phyloP scores from a whole-genome alignment of 345 rosid species.

The Rhodamnia argentea region DNA sequence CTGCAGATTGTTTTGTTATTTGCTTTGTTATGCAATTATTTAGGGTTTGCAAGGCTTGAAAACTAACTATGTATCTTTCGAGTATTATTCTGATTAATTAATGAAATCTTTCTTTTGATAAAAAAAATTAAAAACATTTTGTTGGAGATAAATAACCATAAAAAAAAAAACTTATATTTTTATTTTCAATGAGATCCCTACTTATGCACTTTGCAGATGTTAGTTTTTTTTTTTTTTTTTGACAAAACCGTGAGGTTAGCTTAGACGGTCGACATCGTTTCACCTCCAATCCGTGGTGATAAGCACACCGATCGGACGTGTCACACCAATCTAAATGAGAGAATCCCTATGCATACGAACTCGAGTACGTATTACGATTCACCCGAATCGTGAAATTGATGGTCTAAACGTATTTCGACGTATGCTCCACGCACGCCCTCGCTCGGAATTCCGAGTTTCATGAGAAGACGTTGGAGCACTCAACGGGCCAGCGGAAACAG shows the following conservation, averaged over 20 bases:
- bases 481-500: not conserved
- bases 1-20: too few species aligned
- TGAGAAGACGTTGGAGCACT: not conserved
- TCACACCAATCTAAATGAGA: not conserved
- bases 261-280: not conserved
- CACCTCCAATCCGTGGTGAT: not conserved
- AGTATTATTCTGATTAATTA: too few species aligned
- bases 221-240: too few species aligned
- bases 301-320: too few species aligned
- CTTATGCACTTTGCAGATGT: not conserved
- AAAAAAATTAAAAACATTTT: too few species aligned
- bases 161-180: accelerated
- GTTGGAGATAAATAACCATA: not conserved
- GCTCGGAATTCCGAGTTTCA: too few species aligned
- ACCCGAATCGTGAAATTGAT: not conserved
- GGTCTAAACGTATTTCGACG: not conserved
- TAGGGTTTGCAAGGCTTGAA: too few species aligned
- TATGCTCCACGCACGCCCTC: not conserved
- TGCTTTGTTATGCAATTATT: too few species aligned
- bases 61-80: too few species aligned
- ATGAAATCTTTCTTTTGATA: too few species aligned
- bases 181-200: not conserved
- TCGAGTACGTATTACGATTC: not conserved
- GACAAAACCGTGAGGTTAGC: accelerated
- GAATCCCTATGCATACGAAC: not conserved